These are phyloP conservation scores for Alternaria gansuensis DNA, from an alignment of 2,329 filamentous ascomycete genomes.

Conservation along the genomic window DNA sequence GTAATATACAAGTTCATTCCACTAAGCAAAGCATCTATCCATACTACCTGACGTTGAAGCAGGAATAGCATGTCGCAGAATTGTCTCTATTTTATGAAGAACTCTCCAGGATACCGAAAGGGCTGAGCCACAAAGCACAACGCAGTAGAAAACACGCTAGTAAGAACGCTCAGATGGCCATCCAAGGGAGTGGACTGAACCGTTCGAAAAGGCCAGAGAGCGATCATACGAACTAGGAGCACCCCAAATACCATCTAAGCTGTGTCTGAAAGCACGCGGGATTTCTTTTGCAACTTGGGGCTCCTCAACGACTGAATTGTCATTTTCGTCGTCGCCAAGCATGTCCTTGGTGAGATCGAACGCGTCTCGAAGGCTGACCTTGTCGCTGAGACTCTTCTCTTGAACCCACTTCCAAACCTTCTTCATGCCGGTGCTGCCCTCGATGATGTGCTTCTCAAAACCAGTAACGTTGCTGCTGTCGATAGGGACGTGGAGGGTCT, in stretches of 20 bases:
- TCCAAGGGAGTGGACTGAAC: background rate
- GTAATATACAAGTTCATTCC: background rate
- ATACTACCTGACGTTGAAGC: background rate
- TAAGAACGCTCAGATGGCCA: background rate
- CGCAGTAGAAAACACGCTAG: background rate
- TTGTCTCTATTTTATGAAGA: background rate
- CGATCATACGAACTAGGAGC: background rate
- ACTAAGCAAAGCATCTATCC: background rate
- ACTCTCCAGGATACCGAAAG: background rate
- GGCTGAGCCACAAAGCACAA: background rate
- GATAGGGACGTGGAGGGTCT: slow-evolving; percentile 30
- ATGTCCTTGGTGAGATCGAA: slow-evolving; percentile 36
- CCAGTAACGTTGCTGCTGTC: slow-evolving; percentile 29
- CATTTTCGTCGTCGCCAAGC: slow-evolving; percentile 1
- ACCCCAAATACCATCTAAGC: background rate
- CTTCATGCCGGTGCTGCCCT: slow-evolving; percentile 21
- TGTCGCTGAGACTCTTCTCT: slow-evolving; percentile 30
- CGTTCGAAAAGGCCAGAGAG: background rate
- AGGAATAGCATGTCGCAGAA: background rate
- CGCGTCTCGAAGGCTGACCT: slow-evolving; percentile 33
- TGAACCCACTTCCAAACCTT: slow-evolving; percentile 41
- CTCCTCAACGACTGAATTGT: background rate
- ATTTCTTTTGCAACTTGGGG: background rate
- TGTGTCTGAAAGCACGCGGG: background rate
- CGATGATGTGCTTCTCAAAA: slow-evolving; percentile 29